Evolutionary conservation across 2,329 filamentous ascomycete species (phyloP), one percentile per base, ranked within the genome.

Genomic region (Scorias spongiosa): DNA sequence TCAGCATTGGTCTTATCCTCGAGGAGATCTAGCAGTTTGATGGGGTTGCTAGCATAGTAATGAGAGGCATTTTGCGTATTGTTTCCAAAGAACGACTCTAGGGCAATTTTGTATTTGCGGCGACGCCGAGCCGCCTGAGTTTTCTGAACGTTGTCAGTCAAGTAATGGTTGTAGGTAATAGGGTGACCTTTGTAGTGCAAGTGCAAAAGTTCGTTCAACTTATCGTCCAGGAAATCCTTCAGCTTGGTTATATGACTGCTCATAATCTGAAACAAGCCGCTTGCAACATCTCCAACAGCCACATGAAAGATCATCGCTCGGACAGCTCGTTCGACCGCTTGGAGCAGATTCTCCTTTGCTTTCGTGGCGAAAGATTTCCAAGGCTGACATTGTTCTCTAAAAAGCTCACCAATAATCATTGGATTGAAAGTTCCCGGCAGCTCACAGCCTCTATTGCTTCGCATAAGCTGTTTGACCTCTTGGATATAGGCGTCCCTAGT

Each of bases 301-400:
- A 43, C 40, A 29, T 42, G 40, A 12, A 32, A 38, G 29, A 49
- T 32, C 11, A 46, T 45, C 6, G 39, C 39, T 11, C 38, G 40
- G 11, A 38, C 38, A 17, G 42, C 29, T 17, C 36, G 28, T 36
- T 42, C 2, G 59, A 62, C 46, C 65, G 61, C 41, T 64, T 42
- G 14, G 26, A 49, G 34, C 14, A 49, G 45, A 29, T 15, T 29
- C n/a, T 49, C 15, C 12, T 42, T 45, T 28, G 41, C 29, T 18
- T 42, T 14, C 14, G 29, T 61, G 51, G 55, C 60, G 5, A 69
- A 63, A 0, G 43, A 26, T 39, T 64, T 56, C 78, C 76, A 82
- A 0, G 68, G 71, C 5, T 49, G 43, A 1, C 68, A 76, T 45
- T 81, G 76, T 37, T 76, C 68, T 11, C 59, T 59, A 40, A 66